phyloP scores from a whole-genome alignment of 805 yeast species.

The Pichia paraexigua region DNA sequence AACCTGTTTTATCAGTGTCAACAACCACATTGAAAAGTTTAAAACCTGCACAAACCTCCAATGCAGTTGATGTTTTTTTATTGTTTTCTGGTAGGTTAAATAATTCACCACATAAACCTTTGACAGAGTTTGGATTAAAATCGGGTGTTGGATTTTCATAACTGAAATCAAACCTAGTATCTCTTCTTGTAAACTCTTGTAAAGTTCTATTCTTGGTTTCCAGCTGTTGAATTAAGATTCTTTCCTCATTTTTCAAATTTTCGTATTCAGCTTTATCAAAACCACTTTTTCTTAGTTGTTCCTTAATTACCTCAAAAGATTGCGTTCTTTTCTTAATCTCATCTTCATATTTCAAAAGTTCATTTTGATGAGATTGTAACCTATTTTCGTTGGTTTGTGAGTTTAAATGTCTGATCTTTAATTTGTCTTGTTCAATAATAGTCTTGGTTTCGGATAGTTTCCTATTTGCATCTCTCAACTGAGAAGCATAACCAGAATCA shows the following conservation, averaged over 20 bases:
- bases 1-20: conserved; percentile 78
- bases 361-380: conserved; percentile 39
- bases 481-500: conserved; percentile 71
- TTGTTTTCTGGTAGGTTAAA: conserved; percentile 55
- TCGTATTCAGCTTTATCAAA: conserved; percentile 41
- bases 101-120: conserved; percentile 85
- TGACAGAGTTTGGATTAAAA: conserved; percentile 57
- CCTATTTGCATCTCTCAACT: conserved; percentile 55
- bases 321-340: conserved; percentile 37
- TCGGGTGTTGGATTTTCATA: conserved; percentile 57
- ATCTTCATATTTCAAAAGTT: conserved; percentile 43
- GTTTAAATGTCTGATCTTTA: conserved; percentile 49
- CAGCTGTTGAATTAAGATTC: conserved; percentile 35
- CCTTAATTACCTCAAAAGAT: conserved; percentile 32
- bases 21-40: conserved; percentile 85
- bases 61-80: conserved; percentile 61
- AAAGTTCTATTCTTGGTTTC: conserved; percentile 38
- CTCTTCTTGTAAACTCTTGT: conserved; percentile 50
- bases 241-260: conserved; percentile 40
- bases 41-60: conserved; percentile 93
- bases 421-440: conserved; percentile 46
- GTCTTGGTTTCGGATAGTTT: conserved; percentile 47
- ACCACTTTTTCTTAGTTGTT: conserved; percentile 44
- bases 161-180: conserved; percentile 68
- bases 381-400: conserved; percentile 36